These are phyloP conservation scores for Sanghuangporus sanghuang DNA, from an alignment of 1,284 basidiomycete species.

Conservation along the genomic window DNA sequence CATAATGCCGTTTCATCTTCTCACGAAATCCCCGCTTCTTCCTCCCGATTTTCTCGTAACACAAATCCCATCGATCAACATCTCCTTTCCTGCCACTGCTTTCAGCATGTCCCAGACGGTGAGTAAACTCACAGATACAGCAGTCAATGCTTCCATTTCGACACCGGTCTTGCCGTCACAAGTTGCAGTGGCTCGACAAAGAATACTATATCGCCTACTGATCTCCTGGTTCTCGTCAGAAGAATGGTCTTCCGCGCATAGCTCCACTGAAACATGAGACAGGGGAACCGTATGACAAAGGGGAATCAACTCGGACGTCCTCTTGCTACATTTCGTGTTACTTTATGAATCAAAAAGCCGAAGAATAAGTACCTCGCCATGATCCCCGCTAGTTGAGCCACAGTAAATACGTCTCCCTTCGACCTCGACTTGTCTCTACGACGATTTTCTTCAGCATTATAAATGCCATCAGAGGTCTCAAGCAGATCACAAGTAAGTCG, in stretches of 20 bases:
- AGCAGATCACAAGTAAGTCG: slow-evolving; percentile 46
- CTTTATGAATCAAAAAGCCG: background rate
- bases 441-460: slow-evolving; percentile 32
- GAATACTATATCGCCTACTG: slow-evolving; percentile 43
- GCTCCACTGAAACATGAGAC: slow-evolving; percentile 59
- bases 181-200: slow-evolving; percentile 62
- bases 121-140: slow-evolving; percentile 71
- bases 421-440: slow-evolving; percentile 39
- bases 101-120: slow-evolving; percentile 94
- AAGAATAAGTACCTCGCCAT: slow-evolving; percentile 44
- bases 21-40: slow-evolving; percentile 59
- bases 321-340: slow-evolving; percentile 50
- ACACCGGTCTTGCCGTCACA: slow-evolving; percentile 83
- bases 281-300: slow-evolving; percentile 79
- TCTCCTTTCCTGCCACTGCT: slow-evolving; percentile 79
- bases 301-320: slow-evolving; percentile 78
- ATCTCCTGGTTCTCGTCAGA: slow-evolving; percentile 9
- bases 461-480: slow-evolving; percentile 12
- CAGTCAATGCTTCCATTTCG: slow-evolving; percentile 92
- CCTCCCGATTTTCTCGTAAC: slow-evolving; percentile 73
- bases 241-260: slow-evolving; percentile 39
- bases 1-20: background rate
- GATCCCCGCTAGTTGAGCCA: slow-evolving; percentile 81
- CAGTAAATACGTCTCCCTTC: slow-evolving; percentile 75
- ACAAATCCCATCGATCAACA: slow-evolving; percentile 66